Conservation (phyloP, 1,139 yeast genomes). For the Geotrichum australiense region DNA sequence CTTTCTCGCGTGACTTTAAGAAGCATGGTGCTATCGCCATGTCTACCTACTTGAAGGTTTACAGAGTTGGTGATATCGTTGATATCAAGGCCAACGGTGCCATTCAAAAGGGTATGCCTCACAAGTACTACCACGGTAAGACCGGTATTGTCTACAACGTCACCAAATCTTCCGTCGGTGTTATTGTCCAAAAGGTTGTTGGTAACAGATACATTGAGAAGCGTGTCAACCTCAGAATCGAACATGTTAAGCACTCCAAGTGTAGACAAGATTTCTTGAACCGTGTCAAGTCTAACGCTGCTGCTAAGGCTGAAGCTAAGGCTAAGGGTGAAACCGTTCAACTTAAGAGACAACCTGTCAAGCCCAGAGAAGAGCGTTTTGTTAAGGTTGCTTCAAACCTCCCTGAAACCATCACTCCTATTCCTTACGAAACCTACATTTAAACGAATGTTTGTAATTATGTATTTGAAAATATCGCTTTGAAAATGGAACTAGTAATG, state of each 20-base stretch:
- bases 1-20: slow-evolving; percentile 99
- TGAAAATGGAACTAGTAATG: background rate
- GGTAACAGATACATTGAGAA: slow-evolving; percentile 99
- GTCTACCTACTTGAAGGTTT: slow-evolving; percentile 94
- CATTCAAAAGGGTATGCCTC: slow-evolving; percentile 99
- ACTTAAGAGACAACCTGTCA: slow-evolving; percentile 97
- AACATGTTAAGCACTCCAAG: slow-evolving; percentile 99
- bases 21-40: slow-evolving; percentile 93
- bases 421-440: slow-evolving; percentile 98
- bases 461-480: slow-evolving; percentile 5
- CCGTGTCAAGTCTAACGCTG: slow-evolving; percentile 97
- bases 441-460: slow-evolving; percentile 39
- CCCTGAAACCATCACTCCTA: slow-evolving; percentile 98
- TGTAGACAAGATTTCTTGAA: slow-evolving; percentile 98
- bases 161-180: slow-evolving; percentile 98
- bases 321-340: slow-evolving; percentile 83
- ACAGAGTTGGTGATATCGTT: slow-evolving; percentile 99
- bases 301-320: slow-evolving; percentile 90
- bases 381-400: slow-evolving; percentile 68
- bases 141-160: slow-evolving; percentile 99
- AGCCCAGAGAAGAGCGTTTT: slow-evolving; percentile 89
- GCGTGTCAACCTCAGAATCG: slow-evolving; percentile 97
- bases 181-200: slow-evolving; percentile 94
- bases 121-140: slow-evolving; percentile 99
- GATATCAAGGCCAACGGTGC: slow-evolving; percentile 99